A percentile compares a stretch with the other conserved stretches of the same genome.
These are phyloP conservation scores for Tetrahymena borealis DNA, from an alignment of 73 alveolate species.

Conservation along the genomic window DNA sequence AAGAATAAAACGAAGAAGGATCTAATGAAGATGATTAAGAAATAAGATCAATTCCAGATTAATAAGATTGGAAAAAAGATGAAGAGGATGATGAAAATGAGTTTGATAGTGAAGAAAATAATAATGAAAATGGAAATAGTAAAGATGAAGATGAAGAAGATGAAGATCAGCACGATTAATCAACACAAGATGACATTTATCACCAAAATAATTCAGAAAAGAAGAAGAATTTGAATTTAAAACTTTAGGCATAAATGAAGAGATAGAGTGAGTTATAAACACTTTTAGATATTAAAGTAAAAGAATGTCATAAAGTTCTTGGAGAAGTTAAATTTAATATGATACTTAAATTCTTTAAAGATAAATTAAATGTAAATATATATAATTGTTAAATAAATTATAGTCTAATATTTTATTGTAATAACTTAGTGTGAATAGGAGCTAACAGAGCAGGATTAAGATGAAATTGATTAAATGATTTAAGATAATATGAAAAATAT, in stretches of 20 bases:
- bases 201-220: background rate
- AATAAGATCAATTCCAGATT: background rate
- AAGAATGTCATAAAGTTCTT: constrained; percentile 19
- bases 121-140: background rate
- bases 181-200: no score
- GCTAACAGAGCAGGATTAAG: constrained; percentile 28
- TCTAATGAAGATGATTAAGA: background rate
- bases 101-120: background rate
- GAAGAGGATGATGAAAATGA: constrained; percentile 17
- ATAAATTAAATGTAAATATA: constrained; percentile 26
- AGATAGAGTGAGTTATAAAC: constrained; percentile 23
- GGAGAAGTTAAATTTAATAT: constrained; percentile 20
- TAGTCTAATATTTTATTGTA: background rate
- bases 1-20: background rate
- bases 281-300: background rate
- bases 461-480: constrained; percentile 30
- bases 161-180: background rate
- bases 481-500: constrained; percentile 10
- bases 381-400: background rate
- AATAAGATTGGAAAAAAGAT: constrained; percentile 7
- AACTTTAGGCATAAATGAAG: background rate
- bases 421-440: constrained; percentile 12
- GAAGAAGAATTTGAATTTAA: constrained; percentile 3
- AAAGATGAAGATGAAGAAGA: background rate
- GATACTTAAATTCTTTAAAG: constrained; percentile 14